These are phyloP conservation scores for Phytophthora litchii DNA, from an alignment of 352 stramenopile genomes.

Conservation along the genomic window DNA sequence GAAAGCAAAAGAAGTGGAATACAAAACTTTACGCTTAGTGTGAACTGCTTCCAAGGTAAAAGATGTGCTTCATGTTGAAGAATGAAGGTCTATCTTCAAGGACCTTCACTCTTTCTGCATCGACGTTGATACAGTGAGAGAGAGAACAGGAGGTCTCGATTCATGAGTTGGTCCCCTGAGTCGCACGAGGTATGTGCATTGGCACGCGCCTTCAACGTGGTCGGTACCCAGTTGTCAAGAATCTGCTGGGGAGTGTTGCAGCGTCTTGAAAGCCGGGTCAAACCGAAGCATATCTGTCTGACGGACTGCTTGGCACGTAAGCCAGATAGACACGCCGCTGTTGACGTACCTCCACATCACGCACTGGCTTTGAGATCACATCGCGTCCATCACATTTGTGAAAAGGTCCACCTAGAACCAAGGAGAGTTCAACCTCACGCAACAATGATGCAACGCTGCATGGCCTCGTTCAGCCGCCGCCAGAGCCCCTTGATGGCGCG, in stretches of 20 bases:
- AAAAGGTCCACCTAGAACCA: slow-evolving; percentile 17
- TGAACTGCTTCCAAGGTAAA: too few species aligned
- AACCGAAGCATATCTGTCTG: too few species aligned
- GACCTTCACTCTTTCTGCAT: slow-evolving; percentile 16
- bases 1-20: too few species aligned
- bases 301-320: background rate
- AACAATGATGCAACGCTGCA: slow-evolving; percentile 20
- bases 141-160: too few species aligned
- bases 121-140: slow-evolving; percentile 1
- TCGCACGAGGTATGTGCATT: background rate
- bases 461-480: slow-evolving; percentile 14
- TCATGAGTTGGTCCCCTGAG: too few species aligned
- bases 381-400: slow-evolving; percentile 7
- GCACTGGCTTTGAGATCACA: too few species aligned
- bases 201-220: too few species aligned
- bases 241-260: too few species aligned
- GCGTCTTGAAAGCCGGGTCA: too few species aligned
- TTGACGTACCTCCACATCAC: too few species aligned
- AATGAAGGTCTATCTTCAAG: slow-evolving; percentile 19
- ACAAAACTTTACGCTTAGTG: too few species aligned
- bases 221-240: too few species aligned
- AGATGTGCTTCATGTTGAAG: background rate
- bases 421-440: background rate
- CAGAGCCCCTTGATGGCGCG: slow-evolving; percentile 9
- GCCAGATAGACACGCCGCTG: slow-evolving; percentile 11